Base-by-base conservation (phyloP, 2,329 filamentous ascomycete species). In the Diaporthe sp. region DNA sequence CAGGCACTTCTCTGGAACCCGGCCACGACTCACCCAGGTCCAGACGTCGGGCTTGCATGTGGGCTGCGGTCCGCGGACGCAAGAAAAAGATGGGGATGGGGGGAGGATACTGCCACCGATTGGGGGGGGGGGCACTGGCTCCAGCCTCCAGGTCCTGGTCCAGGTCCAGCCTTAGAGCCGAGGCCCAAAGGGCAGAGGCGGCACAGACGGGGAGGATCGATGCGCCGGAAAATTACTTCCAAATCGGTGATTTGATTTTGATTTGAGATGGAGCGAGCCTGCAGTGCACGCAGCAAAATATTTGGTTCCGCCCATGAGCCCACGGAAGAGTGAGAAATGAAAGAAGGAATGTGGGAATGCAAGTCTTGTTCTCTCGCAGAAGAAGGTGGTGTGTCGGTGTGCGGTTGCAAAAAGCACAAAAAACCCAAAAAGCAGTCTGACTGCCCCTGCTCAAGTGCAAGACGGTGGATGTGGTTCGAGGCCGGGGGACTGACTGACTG, bases 31-130 rank as follows among this genome's bases (percentile, higher is more conserved):
- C 61, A 13, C 61, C 44, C 61, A 42, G 61, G 61, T 50, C 61
- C 61, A 66, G 61, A 66, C 61, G 61, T 17, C 61, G 61, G 61
- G 61, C 61, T 19, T 68, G 63, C 63, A 68, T 68, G 63, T 68
- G 63, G 63, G 30, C 63, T 68, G 63, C 63, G 32, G 63, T 68
- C 63, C 63, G 63, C 44, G 44, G 63, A 68, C 63, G 47, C 53
- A 53, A 68, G 63, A 53, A 68, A 68, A 66, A 68, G 30, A 68
- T 53, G 63, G 63, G 63, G 63, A 51, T 37, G 61, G 30, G 63
- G 44, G 61, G 32, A 39, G 63, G 63, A 44, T 47, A 63, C 59
- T 12, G 59, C 17, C n/a, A 32, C 59, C 59, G 63, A 68, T 68
- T 51, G 44, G 63, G 63, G 61, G 42, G 44, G 37, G 32, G 55